Percentiles rank a stretch among this genome's conserved stretches.
Evolutionary conservation across 1,139 yeast species (phyloP).

Genomic region (Yamadazyma oceani): DNA sequence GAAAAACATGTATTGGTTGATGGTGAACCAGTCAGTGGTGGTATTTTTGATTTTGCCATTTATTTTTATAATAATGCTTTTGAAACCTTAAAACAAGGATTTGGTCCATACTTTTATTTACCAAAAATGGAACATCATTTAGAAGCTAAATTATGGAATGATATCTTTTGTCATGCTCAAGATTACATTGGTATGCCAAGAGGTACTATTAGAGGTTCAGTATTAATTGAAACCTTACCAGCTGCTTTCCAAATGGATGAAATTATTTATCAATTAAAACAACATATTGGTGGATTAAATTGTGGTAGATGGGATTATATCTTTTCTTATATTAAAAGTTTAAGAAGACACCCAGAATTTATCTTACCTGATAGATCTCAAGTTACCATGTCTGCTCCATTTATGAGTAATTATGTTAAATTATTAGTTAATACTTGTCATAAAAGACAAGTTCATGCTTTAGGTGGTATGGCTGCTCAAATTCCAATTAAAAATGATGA

Average conservation of each 20-base stretch:
- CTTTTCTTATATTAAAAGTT: slow-evolving; percentile 67
- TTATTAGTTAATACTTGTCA: slow-evolving; percentile 71
- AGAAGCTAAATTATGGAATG: slow-evolving; percentile 81
- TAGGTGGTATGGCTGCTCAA: slow-evolving; percentile 88
- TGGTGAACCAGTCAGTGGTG: slow-evolving; percentile 74
- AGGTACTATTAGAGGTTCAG: slow-evolving; percentile 80
- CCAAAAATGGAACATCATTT: slow-evolving; percentile 82
- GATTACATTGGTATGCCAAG: slow-evolving; percentile 64
- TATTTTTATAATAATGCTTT: slow-evolving; percentile 74
- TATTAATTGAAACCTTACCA: slow-evolving; percentile 70
- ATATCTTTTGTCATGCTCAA: slow-evolving; percentile 67
- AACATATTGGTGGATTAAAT: slow-evolving; percentile 74
- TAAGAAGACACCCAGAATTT: slow-evolving; percentile 62
- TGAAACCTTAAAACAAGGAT: slow-evolving; percentile 58
- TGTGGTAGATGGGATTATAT: slow-evolving; percentile 87
- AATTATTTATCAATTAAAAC: slow-evolving; percentile 72
- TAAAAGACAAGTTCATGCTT: slow-evolving; percentile 73
- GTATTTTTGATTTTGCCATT: slow-evolving; percentile 74
- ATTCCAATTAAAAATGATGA: slow-evolving; percentile 73
- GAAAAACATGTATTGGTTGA: slow-evolving; percentile 74
- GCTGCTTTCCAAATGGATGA: slow-evolving; percentile 84
- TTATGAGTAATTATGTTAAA: slow-evolving; percentile 70
- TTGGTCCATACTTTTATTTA: slow-evolving; percentile 75
- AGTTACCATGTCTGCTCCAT: slow-evolving; percentile 74
- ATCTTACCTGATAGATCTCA: slow-evolving; percentile 72